A percentile compares a stretch with the other conserved stretches of the same genome.
Evolutionary conservation across 495 filamentous ascomycete genomes (phyloP).

Genomic region (Podospora pseudoanserina): DNA sequence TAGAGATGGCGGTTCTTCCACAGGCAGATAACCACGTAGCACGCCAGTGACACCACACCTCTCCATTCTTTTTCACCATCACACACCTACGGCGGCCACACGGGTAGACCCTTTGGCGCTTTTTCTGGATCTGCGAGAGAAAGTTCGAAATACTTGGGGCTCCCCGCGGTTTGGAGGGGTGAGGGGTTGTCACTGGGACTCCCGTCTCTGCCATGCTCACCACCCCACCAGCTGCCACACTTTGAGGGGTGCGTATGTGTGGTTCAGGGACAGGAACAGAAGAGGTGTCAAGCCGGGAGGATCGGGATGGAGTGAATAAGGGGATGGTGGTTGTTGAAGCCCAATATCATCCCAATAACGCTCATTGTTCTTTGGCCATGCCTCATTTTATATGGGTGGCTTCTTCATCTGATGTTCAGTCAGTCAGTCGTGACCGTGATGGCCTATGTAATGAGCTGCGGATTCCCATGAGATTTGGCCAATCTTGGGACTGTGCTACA

Average conservation of each 20-base stretch:
- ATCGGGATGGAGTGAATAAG: background rate
- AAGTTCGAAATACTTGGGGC: background rate
- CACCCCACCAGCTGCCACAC: too few species aligned
- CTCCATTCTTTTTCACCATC: conserved; percentile 16
- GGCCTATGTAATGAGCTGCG: conserved; percentile 9
- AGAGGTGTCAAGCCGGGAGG: background rate
- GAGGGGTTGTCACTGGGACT: background rate
- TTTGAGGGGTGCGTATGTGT: background rate
- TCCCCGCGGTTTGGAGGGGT: background rate
- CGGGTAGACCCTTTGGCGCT: conserved; percentile 20
- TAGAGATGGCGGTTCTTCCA: conserved; percentile 24
- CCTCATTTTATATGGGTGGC: background rate
- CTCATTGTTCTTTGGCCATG: background rate
- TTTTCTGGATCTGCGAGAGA: background rate
- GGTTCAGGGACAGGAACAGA: conserved; percentile 7
- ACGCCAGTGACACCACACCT: conserved; percentile 32
- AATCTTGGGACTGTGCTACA: conserved; percentile 16
- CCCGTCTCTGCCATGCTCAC: background rate
- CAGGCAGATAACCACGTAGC: conserved; percentile 45
- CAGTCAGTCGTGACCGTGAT: background rate
- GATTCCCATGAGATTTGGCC: conserved; percentile 8
- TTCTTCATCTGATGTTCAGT: too few species aligned
- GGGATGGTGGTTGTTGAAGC: conserved; percentile 15
- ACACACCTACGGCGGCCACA: conserved; percentile 3
- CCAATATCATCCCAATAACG: conserved; percentile 19